A percentile compares a stretch with the other conserved stretches of the same genome.
These are phyloP conservation scores for Margaritispora aquatica DNA, from an alignment of 495 filamentous ascomycete genomes.

Conservation along the genomic window DNA sequence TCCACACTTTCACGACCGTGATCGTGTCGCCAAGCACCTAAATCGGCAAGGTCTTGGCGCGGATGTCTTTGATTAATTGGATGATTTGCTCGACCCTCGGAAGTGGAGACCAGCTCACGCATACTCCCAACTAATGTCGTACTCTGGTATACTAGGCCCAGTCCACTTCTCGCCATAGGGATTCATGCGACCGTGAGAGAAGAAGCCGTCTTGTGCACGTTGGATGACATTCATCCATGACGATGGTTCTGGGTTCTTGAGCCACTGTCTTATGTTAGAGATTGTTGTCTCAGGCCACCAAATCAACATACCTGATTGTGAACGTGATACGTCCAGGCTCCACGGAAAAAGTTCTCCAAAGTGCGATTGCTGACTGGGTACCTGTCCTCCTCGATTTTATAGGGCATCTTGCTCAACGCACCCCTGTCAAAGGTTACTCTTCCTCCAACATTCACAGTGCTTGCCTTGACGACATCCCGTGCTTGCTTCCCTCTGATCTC, in stretches of 20 bases:
- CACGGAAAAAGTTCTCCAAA: constrained; percentile 49
- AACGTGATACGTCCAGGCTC: constrained; percentile 52
- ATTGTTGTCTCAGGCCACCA: not conserved
- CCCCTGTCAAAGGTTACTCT: constrained; percentile 8
- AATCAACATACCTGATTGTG: constrained; percentile 46
- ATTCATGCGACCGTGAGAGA: constrained; percentile 39
- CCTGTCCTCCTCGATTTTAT: constrained; percentile 37
- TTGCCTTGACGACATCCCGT: constrained; percentile 1
- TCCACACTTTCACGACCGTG: too few relatives aligned
- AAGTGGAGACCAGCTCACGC: too few relatives aligned
- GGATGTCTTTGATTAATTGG: too few relatives aligned
- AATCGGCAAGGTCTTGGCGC: too few relatives aligned
- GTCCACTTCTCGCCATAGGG: constrained; percentile 48
- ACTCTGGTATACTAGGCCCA: constrained; percentile 30
- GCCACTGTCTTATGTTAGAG: constrained; percentile 16
- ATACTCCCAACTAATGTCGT: constrained; percentile 21
- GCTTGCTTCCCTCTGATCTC: constrained; percentile 3
- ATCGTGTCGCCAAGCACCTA: too few relatives aligned
- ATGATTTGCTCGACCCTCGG: too few relatives aligned
- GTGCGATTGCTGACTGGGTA: constrained; percentile 50
- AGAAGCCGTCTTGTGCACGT: constrained; percentile 49
- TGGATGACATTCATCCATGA: constrained; percentile 50
- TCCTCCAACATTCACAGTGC: not conserved
- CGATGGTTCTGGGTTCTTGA: constrained; percentile 37
- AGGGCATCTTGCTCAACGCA: constrained; percentile 26